Evolutionary conservation across 75 land plant species (phyloP).

Genomic region (Ceratopteris richardii): DNA sequence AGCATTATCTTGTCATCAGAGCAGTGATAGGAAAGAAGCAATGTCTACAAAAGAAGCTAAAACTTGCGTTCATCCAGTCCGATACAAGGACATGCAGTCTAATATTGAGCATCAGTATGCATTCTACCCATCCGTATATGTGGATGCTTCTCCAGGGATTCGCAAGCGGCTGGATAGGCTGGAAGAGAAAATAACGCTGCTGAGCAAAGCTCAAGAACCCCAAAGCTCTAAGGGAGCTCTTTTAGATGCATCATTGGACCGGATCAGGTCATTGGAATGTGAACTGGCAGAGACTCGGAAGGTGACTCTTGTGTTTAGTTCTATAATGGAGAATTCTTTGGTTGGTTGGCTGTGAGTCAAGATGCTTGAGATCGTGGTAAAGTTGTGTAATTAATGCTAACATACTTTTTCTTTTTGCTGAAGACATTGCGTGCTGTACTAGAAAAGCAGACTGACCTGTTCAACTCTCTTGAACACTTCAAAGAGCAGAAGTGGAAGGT

Average conservation of each 20-base stretch:
- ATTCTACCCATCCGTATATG: neutral
- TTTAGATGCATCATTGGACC: conserved; percentile 44
- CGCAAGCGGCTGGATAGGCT: conserved; percentile 52
- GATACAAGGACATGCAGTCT: neutral
- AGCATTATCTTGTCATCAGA: neutral
- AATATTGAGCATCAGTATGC: conserved; percentile 1
- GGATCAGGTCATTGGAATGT: conserved; percentile 59
- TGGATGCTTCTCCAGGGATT: conserved; percentile 8
- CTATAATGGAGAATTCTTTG: no score
- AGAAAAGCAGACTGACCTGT: conserved; percentile 27
- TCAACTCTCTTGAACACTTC: conserved; percentile 24
- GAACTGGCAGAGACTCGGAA: conserved; percentile 72
- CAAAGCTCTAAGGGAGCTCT: conserved; percentile 45
- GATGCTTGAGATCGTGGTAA: no score
- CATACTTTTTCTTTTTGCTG: neutral
- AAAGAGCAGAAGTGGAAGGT: conserved; percentile 27
- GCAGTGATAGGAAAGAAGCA: neutral
- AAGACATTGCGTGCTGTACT: conserved; percentile 24
- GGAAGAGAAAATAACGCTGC: conserved; percentile 54
- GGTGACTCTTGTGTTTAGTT: conserved; percentile 29
- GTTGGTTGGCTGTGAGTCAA: no score
- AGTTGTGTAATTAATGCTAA: no score
- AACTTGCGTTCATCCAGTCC: neutral
- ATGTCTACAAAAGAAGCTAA: neutral
- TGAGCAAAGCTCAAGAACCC: conserved; percentile 31